phyloP scores from a whole-genome alignment of 176 grass and related monocot genomes.

The Urochloa ruziziensis region DNA sequence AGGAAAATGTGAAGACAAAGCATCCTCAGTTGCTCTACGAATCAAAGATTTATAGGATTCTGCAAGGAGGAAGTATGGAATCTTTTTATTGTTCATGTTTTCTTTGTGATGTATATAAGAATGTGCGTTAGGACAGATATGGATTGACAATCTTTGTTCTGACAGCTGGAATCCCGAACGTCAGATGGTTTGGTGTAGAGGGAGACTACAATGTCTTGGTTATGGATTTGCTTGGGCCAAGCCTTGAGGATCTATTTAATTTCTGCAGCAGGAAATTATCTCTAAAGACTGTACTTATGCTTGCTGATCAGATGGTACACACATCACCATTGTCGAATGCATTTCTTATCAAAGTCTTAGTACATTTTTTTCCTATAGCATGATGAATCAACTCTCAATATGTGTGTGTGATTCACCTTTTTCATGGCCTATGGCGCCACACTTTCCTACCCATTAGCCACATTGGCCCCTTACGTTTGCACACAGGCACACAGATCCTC shows the following conservation, averaged over 20 bases:
- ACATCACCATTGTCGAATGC: not conserved
- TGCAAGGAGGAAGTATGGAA: slow-evolving; percentile 95
- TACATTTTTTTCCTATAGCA: not conserved
- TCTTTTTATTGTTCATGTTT: slow-evolving; percentile 8
- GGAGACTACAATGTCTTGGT: slow-evolving; percentile 97
- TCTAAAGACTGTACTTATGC: slow-evolving; percentile 98
- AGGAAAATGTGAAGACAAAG: slow-evolving; percentile 99
- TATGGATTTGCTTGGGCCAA: slow-evolving; percentile 95
- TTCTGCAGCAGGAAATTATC: slow-evolving; percentile 98
- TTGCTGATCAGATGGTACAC: slow-evolving; percentile 94
- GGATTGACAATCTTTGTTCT: slow-evolving; percentile 45
- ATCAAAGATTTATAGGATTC: slow-evolving; percentile 90
- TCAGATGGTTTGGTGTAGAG: slow-evolving; percentile 97
- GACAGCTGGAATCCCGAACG: slow-evolving; percentile 86
- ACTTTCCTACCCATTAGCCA: not conserved
- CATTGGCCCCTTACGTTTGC: not conserved
- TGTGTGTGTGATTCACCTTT: not conserved
- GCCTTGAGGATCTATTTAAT: slow-evolving; percentile 96
- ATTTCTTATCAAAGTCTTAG: not conserved
- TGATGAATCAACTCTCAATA: slow-evolving; percentile 3
- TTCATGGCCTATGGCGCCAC: not conserved
- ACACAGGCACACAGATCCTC: not conserved
- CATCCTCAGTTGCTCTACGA: slow-evolving; percentile 97
- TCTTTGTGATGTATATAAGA: slow-evolving; percentile 11
- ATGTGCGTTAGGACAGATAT: not conserved